Base-by-base conservation (phyloP, 208 protist species). In the Leishmania tropica region DNA sequence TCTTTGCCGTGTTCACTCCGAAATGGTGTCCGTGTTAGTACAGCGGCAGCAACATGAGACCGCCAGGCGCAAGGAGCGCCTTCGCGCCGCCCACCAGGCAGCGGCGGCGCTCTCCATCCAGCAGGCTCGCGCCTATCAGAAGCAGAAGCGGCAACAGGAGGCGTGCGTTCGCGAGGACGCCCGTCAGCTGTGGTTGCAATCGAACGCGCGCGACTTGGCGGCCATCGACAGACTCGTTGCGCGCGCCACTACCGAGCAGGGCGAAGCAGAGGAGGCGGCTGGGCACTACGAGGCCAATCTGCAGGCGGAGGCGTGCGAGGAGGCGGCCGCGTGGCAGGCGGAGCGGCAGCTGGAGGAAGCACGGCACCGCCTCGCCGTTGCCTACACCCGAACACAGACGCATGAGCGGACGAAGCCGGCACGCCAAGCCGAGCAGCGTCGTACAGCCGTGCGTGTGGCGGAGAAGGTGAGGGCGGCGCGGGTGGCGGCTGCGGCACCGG, bases 21-120 rank as follows among this genome's bases (percentile, higher is more conserved):
- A 7, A 6, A 95, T 95, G 92, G 92, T 96, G 28, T 87, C 83
- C n/a, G 47, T 96, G 21, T 76, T 89, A 48, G 90, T 91, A n/a
- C 75, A 80, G 70, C 81, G 84, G 19, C 83, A 93, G 84, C 88
- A 93, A 67, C 79, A 83, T 13, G 90, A 93, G 75, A 84, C 79
- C 37, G 89, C 82, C 48, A 81, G 75, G 83, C 93, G 93, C 31
- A 87, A 83, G 45, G 77, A 87, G 75, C 90, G 93, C 10, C 83
- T 94, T 6, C 82, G 83, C 58, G 87, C 87, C 24, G 90, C 91
- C 2, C 85, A 91, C 28, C 88, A 84, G 45, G 85, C 83, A 17
- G 91, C 88, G 21, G 81, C 87, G 10, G 60, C 84, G 51, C 82
- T 90, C 10, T 87, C 85, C 35, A 79, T 92, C 7, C 79, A 88